phyloP scores from a whole-genome alignment of 257 asterid genomes.

The Nicotiana knightiana region DNA sequence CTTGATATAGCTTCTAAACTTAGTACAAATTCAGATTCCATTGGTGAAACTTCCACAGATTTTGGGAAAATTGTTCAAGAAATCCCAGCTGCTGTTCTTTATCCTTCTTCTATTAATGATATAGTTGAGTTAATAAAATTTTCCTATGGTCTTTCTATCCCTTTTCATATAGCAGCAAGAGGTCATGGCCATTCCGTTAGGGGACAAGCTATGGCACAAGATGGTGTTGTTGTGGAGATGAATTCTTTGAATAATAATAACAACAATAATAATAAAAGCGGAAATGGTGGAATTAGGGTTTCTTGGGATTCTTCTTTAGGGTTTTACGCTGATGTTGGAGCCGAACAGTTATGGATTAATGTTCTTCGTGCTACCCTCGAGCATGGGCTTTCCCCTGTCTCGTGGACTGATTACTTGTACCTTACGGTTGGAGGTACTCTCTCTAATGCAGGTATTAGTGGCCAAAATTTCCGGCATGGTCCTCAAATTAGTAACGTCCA shows the following conservation, averaged over 20 bases:
- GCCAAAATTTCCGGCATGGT: conserved; percentile 56
- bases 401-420: conserved; percentile 74
- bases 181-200: conserved; percentile 73
- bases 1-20: conserved; percentile 21
- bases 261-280: background rate
- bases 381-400: conserved; percentile 46
- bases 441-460: conserved; percentile 73
- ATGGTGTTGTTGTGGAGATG: conserved; percentile 75
- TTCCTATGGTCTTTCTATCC: conserved; percentile 35
- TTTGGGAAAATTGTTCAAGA: conserved; percentile 52
- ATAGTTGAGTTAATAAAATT: conserved; percentile 31
- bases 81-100: conserved; percentile 47
- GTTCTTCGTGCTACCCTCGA: conserved; percentile 31
- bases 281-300: conserved; percentile 31
- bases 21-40: conserved; percentile 24
- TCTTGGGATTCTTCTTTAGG: conserved; percentile 35
- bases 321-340: conserved; percentile 65
- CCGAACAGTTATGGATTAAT: conserved; percentile 65
- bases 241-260: conserved; percentile 13
- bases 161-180: conserved; percentile 51
- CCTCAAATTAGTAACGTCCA: conserved; percentile 71
- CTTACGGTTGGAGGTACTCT: conserved; percentile 71
- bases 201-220: conserved; percentile 63
- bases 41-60: conserved; percentile 37
- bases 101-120: conserved; percentile 46